Evolutionary conservation across 495 filamentous ascomycete species (phyloP).

Genomic region (Aspergillus sparsus): DNA sequence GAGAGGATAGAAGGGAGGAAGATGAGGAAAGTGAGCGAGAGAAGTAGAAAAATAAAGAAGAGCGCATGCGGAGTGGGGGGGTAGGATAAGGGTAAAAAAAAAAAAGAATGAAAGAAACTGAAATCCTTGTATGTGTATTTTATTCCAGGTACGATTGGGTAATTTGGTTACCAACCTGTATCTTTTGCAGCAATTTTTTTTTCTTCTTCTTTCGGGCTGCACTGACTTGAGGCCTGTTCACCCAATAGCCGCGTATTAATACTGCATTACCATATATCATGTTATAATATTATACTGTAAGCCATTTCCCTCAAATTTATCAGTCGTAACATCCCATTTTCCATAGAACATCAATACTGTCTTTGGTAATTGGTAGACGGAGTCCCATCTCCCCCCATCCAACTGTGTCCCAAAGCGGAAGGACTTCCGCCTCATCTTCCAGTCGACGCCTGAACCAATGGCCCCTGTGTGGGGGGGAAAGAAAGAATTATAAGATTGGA

Average conservation of each 20-base stretch:
- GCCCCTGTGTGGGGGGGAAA: conserved; percentile 6
- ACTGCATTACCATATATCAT: conserved; percentile 8
- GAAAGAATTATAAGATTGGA: neutral
- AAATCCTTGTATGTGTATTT: conserved; percentile 18
- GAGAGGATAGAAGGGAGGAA: conserved; percentile 18
- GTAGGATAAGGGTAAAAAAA: conserved; percentile 12
- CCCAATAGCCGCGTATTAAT: conserved; percentile 18
- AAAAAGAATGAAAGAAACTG: conserved; percentile 16
- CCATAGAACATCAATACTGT: neutral
- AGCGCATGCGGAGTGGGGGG: conserved; percentile 29
- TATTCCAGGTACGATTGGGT: conserved; percentile 16
- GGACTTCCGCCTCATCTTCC: conserved; percentile 11
- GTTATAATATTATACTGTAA: neutral
- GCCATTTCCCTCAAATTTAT: neutral
- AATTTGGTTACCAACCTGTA: conserved; percentile 4
- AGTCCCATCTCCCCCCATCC: neutral
- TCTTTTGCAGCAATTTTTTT: conserved; percentile 3
- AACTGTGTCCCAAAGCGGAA: conserved; percentile 14
- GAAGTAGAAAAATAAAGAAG: conserved; percentile 30
- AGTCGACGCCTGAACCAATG: conserved; percentile 2
- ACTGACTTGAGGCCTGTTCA: neutral
- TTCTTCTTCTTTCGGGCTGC: neutral
- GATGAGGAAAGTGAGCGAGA: conserved; percentile 21
- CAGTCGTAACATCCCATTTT: neutral
- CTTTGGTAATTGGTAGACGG: conserved; percentile 2